phyloP scores from a whole-genome alignment of 116 monocot genomes.

The Posidonia oceanica region DNA sequence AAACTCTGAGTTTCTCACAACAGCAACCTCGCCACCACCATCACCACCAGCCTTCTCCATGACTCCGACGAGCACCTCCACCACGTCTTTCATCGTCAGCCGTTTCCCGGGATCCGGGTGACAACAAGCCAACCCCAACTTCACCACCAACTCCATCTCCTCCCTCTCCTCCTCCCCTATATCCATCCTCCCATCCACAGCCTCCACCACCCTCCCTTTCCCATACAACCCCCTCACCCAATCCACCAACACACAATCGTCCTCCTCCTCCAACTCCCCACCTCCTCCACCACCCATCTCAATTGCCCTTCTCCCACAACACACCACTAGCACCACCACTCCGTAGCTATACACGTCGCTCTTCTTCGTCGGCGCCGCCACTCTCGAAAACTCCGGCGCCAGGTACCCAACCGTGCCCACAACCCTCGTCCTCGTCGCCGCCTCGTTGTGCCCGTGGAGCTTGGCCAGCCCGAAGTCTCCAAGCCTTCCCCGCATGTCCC shows the following conservation, averaged over 20 bases:
- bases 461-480: slow-evolving; percentile 36
- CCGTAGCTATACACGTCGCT: slow-evolving; percentile 37
- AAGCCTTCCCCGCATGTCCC: slow-evolving; percentile 22
- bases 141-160: slow-evolving; percentile 24
- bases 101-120: slow-evolving; percentile 25
- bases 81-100: slow-evolving; percentile 38
- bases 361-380: slow-evolving; percentile 14
- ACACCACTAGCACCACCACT: slow-evolving; percentile 26
- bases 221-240: slow-evolving; percentile 24
- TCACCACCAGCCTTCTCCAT: background rate
- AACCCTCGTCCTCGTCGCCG: slow-evolving; percentile 21
- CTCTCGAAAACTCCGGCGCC: slow-evolving; percentile 25
- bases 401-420: slow-evolving; percentile 30
- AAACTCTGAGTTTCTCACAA: too few relatives aligned
- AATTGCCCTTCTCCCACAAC: slow-evolving; percentile 24
- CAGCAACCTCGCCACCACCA: background rate
- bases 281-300: slow-evolving; percentile 9
- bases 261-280: slow-evolving; percentile 21
- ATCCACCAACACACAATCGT: slow-evolving; percentile 25
- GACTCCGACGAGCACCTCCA: slow-evolving; percentile 10
- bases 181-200: slow-evolving; percentile 14
- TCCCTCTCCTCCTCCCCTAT: slow-evolving; percentile 10
- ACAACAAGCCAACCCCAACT: slow-evolving; percentile 36
- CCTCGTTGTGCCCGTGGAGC: slow-evolving; percentile 17
- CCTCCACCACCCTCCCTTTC: slow-evolving; percentile 18